Conservation (phyloP, 805 yeast genomes). For the Pichia californica region DNA sequence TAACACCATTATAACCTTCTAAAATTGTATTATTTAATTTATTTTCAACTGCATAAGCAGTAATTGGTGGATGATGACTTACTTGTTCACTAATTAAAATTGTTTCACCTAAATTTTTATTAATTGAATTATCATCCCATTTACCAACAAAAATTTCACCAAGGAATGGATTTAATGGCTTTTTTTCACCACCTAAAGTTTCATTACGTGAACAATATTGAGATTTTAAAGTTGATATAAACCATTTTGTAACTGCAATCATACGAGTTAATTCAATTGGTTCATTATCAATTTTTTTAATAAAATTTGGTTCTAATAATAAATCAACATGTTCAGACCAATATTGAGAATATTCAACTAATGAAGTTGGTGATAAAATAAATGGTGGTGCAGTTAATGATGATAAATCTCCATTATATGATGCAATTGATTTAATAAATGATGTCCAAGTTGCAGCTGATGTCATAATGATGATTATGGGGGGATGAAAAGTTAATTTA, state of each 20-base stretch:
- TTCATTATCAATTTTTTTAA: constrained; percentile 31
- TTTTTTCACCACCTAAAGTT: constrained; percentile 90
- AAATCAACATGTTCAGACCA: constrained; percentile 94
- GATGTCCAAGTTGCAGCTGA: constrained; percentile 73
- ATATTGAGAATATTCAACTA: constrained; percentile 87
- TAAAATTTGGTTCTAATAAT: constrained; percentile 62
- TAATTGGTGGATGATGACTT: constrained; percentile 94
- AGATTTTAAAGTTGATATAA: constrained; percentile 81
- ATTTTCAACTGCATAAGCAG: constrained; percentile 83
- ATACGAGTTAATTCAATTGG: constrained; percentile 57
- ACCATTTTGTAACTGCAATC: constrained; percentile 84
- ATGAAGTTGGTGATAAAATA: constrained; percentile 83
- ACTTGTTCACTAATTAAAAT: constrained; percentile 84
- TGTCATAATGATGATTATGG: constrained; percentile 7
- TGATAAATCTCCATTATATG: constrained; percentile 90
- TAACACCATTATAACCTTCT: constrained; percentile 88
- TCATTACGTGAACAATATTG: constrained; percentile 93
- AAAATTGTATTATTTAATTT: constrained; percentile 60
- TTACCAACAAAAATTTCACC: constrained; percentile 93
- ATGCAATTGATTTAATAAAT: constrained; percentile 82
- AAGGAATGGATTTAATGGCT: constrained; percentile 92
- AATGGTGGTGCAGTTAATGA: constrained; percentile 97
- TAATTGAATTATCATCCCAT: constrained; percentile 55
- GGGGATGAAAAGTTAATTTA: no score
- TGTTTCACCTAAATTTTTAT: constrained; percentile 63